Conservation (phyloP, 371 early-diverging fungal species). For the Mortierella sp. region DNA sequence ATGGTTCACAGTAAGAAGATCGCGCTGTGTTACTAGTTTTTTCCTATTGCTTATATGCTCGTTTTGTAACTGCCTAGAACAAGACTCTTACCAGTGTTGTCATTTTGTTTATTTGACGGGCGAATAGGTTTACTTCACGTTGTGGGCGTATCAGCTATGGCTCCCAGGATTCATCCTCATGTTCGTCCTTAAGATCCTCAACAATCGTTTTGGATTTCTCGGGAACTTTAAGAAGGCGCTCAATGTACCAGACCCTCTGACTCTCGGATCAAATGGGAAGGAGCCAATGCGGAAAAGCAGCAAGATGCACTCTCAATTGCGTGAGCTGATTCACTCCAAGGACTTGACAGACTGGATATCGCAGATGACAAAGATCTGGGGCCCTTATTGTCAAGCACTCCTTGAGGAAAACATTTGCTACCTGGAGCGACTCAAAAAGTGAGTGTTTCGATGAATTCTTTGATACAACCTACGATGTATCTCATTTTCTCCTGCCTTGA, state of each 20-base stretch:
- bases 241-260: constrained; percentile 27
- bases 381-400: constrained; percentile 49
- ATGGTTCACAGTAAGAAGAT: constrained; percentile 45
- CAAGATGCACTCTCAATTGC: constrained; percentile 47
- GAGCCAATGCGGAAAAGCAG: constrained; percentile 15
- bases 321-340: constrained; percentile 49
- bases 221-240: constrained; percentile 31
- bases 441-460: not conserved
- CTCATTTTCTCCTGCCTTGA: not conserved
- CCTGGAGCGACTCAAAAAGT: constrained; percentile 53
- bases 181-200: constrained; percentile 42
- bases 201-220: constrained; percentile 47
- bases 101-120: not conserved
- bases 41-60: not conserved
- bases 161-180: constrained; percentile 38
- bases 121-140: constrained; percentile 34
- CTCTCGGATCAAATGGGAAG: constrained; percentile 8
- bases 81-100: not conserved
- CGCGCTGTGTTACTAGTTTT: not conserved
- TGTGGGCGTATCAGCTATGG: constrained; percentile 54
- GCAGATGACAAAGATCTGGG: constrained; percentile 54
- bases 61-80: not conserved
- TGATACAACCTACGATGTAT: not conserved
- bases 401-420: constrained; percentile 50
- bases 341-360: constrained; percentile 56